A percentile compares a stretch with the other conserved stretches of the same genome.
phyloP scores from a whole-genome alignment of 495 filamentous ascomycete species.

The Podospora bellae-mahoneyi region DNA sequence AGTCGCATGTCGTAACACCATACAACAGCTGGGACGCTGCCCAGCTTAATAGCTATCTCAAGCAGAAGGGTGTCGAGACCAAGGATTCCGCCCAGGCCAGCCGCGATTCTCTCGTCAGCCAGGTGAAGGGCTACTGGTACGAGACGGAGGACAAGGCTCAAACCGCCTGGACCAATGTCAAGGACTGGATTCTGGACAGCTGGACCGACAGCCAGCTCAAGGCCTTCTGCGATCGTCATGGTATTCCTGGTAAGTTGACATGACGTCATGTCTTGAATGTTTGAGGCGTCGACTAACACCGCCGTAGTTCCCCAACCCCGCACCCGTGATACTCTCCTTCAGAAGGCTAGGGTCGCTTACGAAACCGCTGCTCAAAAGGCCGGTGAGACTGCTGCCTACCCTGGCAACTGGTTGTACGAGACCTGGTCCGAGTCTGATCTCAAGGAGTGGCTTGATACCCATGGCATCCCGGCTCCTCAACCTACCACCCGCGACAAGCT shows the following conservation, averaged over 20 bases:
- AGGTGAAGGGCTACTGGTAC: constrained; percentile 69
- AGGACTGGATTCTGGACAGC: constrained; percentile 92
- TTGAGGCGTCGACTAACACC: not conserved
- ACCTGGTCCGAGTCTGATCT: constrained; percentile 65
- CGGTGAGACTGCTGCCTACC: constrained; percentile 77
- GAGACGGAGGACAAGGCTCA: constrained; percentile 71
- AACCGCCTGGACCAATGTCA: constrained; percentile 64
- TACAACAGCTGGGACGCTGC: constrained; percentile 69
- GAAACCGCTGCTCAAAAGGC: constrained; percentile 76
- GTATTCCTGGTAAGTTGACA: constrained; percentile 59
- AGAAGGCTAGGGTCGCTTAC: constrained; percentile 75
- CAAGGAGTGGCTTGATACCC: constrained; percentile 80
- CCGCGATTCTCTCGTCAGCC: constrained; percentile 62
- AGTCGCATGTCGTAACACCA: constrained; percentile 58
- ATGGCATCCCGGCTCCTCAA: constrained; percentile 85
- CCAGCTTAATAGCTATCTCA: constrained; percentile 63
- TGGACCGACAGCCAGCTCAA: constrained; percentile 74
- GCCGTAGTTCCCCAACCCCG: constrained; percentile 67
- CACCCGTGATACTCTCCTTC: constrained; percentile 76
- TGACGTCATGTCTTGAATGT: not conserved
- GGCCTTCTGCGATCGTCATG: constrained; percentile 83
- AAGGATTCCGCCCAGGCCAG: constrained; percentile 59
- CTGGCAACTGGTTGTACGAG: constrained; percentile 93
- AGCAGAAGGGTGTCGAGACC: constrained; percentile 62
- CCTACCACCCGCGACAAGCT: constrained; percentile 82